Percentiles rank a stretch among this genome's conserved stretches.
Evolutionary conservation across 2,329 filamentous ascomycete species (phyloP).

Genomic region (Corynespora cassiicola): DNA sequence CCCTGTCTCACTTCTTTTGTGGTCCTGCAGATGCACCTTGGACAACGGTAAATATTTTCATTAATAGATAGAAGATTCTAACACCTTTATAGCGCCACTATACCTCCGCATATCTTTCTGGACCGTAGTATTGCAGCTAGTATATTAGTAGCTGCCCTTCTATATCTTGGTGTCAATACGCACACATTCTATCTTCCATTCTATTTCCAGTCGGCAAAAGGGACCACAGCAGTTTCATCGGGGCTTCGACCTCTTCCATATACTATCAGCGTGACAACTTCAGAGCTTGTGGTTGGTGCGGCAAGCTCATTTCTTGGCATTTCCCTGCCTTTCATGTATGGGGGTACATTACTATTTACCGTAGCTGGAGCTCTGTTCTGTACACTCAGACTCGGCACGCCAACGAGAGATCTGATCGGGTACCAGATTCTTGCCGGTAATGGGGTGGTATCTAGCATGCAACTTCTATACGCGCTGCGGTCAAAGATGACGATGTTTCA

Average conservation of each 20-base stretch:
- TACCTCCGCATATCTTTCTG: background rate
- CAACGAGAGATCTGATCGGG: background rate
- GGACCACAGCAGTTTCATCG: conserved; percentile 4
- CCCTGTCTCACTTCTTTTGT: background rate
- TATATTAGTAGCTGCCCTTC: background rate
- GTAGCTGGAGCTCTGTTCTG: conserved; percentile 17
- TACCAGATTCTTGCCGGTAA: conserved; percentile 33
- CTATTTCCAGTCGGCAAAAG: conserved; percentile 9
- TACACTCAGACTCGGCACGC: background rate
- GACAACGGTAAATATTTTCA: background rate
- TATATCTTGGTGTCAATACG: background rate
- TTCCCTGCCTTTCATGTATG: conserved; percentile 38
- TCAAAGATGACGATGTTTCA: too few relatives aligned
- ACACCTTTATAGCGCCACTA: background rate
- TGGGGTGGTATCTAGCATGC: too few relatives aligned
- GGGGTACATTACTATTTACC: conserved; percentile 23
- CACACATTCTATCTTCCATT: conserved; percentile 7
- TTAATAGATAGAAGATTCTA: background rate
- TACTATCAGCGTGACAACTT: conserved; percentile 39
- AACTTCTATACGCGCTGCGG: too few relatives aligned
- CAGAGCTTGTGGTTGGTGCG: conserved; percentile 31
- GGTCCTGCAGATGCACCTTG: background rate
- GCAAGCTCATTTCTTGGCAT: conserved; percentile 35
- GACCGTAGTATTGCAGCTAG: background rate
- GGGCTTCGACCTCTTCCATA: conserved; percentile 14